Base-by-base conservation (phyloP, 1,139 yeast genomes). In the Diutina sp. region DNA sequence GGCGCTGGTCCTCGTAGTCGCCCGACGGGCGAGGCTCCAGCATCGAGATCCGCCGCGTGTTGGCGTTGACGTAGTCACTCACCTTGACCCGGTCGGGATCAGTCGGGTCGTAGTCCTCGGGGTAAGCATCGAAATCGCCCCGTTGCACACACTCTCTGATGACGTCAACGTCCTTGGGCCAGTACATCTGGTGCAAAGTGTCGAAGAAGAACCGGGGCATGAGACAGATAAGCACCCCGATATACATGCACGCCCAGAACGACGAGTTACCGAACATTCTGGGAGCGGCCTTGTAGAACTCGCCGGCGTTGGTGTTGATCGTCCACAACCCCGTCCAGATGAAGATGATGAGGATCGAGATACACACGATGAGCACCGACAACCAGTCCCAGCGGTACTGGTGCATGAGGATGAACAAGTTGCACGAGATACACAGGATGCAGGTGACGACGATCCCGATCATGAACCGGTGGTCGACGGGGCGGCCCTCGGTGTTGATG, bases 331-430 rank as follows among this genome's bases (percentile, higher is more conserved):
- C 97, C 0, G 97, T 84, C 97, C 98, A 91, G 58, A 82, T 84
- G 68, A 83, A 87, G 55, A 90, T 76, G 55, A 90, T 65, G 58
- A 90, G 65, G 58, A 83, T 79, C 7, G 96, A 87, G 51, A 91
- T 65, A 9, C 73, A 72, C 58, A 83, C 80, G 64, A 89, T 78
- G 57, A 87, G 66, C 21, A 78, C 63, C 4, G 91, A 82, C 57
- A 90, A 72, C 95, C 96, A 90, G 71, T 93, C 99, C 99, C 99
- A 93, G 66, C 96, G 79, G 67, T 83, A 83, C 70, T 90, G 96
- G 67, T 90, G 96, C 62, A 87, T 70, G 64, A 90, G 66, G 56
- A 93, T 84, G 72, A 87, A 91, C 14, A 83, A 63, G 68, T 93
- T 89, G 71, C 97, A 90, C 11, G 96, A 74, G 58, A 87, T 74